These are phyloP conservation scores for Saprolegnia parasitica DNA, from an alignment of 352 stramenopile species.

Conservation along the genomic window DNA sequence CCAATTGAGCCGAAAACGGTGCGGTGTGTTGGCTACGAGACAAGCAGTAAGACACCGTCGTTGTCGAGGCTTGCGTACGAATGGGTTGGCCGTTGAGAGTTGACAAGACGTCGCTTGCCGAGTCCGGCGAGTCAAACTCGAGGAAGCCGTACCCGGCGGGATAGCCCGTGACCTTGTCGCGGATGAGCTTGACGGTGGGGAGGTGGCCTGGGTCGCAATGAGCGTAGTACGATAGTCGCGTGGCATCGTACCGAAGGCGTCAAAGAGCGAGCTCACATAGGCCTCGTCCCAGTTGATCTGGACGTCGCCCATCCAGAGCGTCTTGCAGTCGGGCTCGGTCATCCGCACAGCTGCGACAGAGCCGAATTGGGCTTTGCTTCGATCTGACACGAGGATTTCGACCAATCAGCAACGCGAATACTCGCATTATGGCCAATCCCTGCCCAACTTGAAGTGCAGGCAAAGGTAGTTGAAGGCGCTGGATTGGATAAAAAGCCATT, in stretches of 20 bases:
- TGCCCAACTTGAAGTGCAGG: too few relatives aligned
- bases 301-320: slow-evolving; percentile 88
- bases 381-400: too few relatives aligned
- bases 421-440: too few relatives aligned
- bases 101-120: slow-evolving; percentile 81
- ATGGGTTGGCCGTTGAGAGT: slow-evolving; percentile 84
- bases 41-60: neutral
- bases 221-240: neutral
- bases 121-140: slow-evolving; percentile 79
- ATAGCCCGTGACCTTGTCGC: slow-evolving; percentile 85
- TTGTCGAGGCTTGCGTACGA: slow-evolving; percentile 46
- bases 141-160: slow-evolving; percentile 88
- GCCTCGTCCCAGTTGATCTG: slow-evolving; percentile 88
- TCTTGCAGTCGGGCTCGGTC: slow-evolving; percentile 59
- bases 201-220: slow-evolving; percentile 59
- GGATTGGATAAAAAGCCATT: too few relatives aligned
- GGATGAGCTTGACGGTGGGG: slow-evolving; percentile 86
- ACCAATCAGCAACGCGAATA: too few relatives aligned
- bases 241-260: slow-evolving; percentile 43
- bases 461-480: too few relatives aligned
- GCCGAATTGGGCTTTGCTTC: too few relatives aligned
- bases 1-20: slow-evolving; percentile 91
- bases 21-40: slow-evolving; percentile 68
- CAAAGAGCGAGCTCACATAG: slow-evolving; percentile 84
- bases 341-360: neutral